Evolutionary conservation across 495 filamentous ascomycete species (phyloP), one percentile per base, ranked within the genome.

Genomic region (Amorphotheca resinae): DNA sequence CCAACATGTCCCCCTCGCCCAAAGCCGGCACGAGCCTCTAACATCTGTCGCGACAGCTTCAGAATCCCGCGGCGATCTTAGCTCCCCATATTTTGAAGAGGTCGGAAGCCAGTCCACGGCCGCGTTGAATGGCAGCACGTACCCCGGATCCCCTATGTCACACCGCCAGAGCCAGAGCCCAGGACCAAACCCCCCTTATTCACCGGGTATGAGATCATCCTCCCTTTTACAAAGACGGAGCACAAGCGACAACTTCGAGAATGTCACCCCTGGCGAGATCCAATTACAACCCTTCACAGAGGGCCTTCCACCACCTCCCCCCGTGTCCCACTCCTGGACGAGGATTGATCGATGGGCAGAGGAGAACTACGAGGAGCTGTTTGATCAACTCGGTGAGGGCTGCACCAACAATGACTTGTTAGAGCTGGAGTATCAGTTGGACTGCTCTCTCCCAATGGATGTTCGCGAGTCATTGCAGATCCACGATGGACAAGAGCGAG

Each of bases 261-360:
- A 70, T 20, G 77, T 80, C 44, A 76, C 74, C 38, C 60, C 73
- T 8, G 80, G 82, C 15, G 88, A 94, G 60, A 95, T 99, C 44
- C 87, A 87, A 44, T 87, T 99, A 81, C 93, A 95, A 64, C 83
- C 84, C 38, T 99, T 99, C 64, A 75, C 79, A 26, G 86, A 96
- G 48, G 91, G 91, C 37, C 73, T 82, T 16, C 87, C 91, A 0
- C 91, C 93, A 9, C 75, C 91, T 4, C 91, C 91, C 2, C 85
- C 91, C 9, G 79, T 94, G 9, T 49, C 60, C 41, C 87, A 94
- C 66, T 91, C 87, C 18, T 99, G 91, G 91, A 76, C 72, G 52
- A 81, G 86, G 60, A 95, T 99, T 50, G 88, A 95, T 56, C 72
- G 69, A 15, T 99, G 93, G 93, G 72, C 82, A 41, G 93, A 96